Evolutionary conservation across 345 rosid genomes (phyloP).

Genomic region (Salix arbutifolia): DNA sequence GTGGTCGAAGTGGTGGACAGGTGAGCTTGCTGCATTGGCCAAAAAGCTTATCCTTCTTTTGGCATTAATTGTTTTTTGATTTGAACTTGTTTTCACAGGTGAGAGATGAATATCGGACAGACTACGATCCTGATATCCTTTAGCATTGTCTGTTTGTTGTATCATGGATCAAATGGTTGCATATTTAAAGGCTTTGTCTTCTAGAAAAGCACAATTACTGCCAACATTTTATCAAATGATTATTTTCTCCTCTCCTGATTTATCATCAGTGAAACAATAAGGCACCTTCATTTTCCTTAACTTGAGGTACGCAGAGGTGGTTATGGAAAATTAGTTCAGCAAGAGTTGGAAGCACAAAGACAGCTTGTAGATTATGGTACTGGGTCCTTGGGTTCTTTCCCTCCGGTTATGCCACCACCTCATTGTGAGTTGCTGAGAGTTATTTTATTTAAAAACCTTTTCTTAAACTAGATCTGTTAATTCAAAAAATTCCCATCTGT

Average conservation of each 20-base stretch:
- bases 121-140: constrained; percentile 99
- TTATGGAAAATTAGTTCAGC: constrained; percentile 91
- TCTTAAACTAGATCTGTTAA: neutral
- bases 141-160: neutral
- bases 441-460: constrained; percentile 1
- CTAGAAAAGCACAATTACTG: neutral
- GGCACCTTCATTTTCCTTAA: constrained; percentile 36
- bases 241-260: neutral
- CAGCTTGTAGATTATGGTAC: constrained; percentile 94
- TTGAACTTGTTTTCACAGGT: constrained; percentile 46
- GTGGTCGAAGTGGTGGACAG: constrained; percentile 99
- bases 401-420: constrained; percentile 54
- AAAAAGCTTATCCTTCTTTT: neutral
- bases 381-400: constrained; percentile 76
- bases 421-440: constrained; percentile 54
- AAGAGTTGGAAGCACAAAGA: constrained; percentile 87
- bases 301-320: constrained; percentile 85
- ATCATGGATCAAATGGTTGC: neutral
- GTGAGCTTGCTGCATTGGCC: constrained; percentile 27
- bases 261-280: constrained; percentile 1
- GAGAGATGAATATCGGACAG: constrained; percentile 97
- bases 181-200: neutral
- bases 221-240: neutral
- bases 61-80: constrained; percentile 4
- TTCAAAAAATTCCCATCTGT: neutral